Evolutionary conservation across 768 basidiomycete genomes (phyloP).

Genomic region (Phanerochaete sordida): DNA sequence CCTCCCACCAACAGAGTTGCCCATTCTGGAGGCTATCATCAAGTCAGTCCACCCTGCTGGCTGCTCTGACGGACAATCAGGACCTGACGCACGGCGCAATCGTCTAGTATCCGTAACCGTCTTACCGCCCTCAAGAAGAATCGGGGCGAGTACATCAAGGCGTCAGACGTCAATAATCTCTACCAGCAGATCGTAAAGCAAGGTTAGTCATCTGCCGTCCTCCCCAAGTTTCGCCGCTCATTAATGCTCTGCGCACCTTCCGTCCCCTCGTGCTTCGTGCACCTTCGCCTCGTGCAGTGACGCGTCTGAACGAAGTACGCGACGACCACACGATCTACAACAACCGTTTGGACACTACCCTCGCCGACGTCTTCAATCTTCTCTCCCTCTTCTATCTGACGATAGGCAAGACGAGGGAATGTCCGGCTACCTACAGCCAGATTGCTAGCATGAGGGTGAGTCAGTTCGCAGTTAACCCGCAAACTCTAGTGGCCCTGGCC

Average conservation of each 20-base stretch:
- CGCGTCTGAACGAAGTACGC: conserved; percentile 86
- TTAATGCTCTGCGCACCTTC: not conserved
- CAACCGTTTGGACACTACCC: conserved; percentile 92
- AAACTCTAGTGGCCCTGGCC: not conserved
- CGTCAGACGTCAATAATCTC: conserved; percentile 88
- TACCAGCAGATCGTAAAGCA: conserved; percentile 94
- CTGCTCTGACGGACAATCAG: not conserved
- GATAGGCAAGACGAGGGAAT: conserved; percentile 93
- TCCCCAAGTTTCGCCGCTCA: not conserved
- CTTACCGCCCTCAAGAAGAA: conserved; percentile 94
- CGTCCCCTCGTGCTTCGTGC: conserved; percentile 2
- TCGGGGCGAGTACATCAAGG: conserved; percentile 87
- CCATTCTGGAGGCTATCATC: conserved; percentile 92
- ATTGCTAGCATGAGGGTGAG: conserved; percentile 94
- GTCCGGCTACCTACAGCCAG: conserved; percentile 94
- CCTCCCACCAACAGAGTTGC: conserved; percentile 59
- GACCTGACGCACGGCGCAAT: not conserved
- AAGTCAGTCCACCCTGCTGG: conserved; percentile 48
- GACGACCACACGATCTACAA: conserved; percentile 71
- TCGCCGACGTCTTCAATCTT: conserved; percentile 93
- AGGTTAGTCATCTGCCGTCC: conserved; percentile 45
- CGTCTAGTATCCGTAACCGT: conserved; percentile 82
- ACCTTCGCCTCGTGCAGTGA: conserved; percentile 48
- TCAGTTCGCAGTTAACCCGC: conserved; percentile 19
- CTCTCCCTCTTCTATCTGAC: conserved; percentile 97